A percentile compares a stretch with the other conserved stretches of the same genome.
Conservation (phyloP, 176 grass and related monocot genomes). For the Juncus effusus region DNA sequence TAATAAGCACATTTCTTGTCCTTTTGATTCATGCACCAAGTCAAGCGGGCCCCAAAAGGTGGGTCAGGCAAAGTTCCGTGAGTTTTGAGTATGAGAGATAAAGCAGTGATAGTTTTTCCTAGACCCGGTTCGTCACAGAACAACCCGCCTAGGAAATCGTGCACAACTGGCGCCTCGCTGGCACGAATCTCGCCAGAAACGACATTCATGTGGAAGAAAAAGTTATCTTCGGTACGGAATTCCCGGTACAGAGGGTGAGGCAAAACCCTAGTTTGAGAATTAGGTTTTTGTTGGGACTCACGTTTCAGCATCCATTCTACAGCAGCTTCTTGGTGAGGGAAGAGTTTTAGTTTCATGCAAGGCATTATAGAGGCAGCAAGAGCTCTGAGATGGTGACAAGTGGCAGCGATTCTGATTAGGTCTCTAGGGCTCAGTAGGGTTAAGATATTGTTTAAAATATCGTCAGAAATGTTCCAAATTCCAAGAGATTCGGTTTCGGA, state of each 20-base stretch:
- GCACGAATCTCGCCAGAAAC: constrained; percentile 63
- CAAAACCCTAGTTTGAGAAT: constrained; percentile 23
- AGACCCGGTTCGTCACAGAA: constrained; percentile 99
- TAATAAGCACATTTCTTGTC: constrained; percentile 75
- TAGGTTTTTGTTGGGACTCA: constrained; percentile 34
- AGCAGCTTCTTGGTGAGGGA: constrained; percentile 89
- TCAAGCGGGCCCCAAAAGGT: constrained; percentile 66
- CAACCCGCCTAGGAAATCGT: constrained; percentile 83
- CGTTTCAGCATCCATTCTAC: constrained; percentile 84
- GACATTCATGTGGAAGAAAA: constrained; percentile 72
- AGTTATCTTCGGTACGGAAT: constrained; percentile 73
- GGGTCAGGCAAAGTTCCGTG: constrained; percentile 67
- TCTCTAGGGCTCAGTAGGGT: constrained; percentile 59
- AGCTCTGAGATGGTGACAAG: constrained; percentile 67
- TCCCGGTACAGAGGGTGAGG: constrained; percentile 66
- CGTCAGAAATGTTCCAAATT: constrained; percentile 75
- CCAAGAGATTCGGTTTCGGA: constrained; percentile 27
- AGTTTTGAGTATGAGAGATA: constrained; percentile 96
- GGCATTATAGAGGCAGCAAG: constrained; percentile 78
- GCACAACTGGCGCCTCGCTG: constrained; percentile 45
- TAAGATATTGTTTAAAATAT: constrained; percentile 61
- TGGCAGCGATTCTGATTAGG: constrained; percentile 59
- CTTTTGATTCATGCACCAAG: constrained; percentile 66
- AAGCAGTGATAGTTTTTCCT: constrained; percentile 86
- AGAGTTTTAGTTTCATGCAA: constrained; percentile 93